Evolutionary conservation across 371 early-diverging fungal genomes (phyloP).

Genomic region (Paraphysoderma sedebokerense): DNA sequence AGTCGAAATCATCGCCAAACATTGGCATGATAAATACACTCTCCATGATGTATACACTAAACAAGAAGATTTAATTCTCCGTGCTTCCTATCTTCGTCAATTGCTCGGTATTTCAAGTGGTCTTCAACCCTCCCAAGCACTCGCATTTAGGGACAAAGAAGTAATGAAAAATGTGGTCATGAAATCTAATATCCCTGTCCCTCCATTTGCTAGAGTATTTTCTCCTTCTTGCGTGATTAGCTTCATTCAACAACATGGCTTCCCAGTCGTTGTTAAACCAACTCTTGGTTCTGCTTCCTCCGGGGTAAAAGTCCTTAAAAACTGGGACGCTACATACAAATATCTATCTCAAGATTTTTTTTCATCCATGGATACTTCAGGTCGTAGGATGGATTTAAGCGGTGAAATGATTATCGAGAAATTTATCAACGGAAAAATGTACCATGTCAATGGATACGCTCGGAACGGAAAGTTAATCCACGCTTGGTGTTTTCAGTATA

Average conservation of each 20-base stretch:
- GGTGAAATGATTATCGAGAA: constrained; percentile 19
- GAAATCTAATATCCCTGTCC: constrained; percentile 10
- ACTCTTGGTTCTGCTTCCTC: constrained; percentile 15
- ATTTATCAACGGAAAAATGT: constrained; percentile 13
- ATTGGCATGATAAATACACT: constrained; percentile 7
- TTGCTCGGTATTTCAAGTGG: constrained; percentile 5
- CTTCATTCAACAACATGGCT: constrained; percentile 10
- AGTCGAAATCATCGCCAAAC: constrained; percentile 8
- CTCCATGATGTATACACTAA: constrained; percentile 16
- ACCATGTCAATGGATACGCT: constrained; percentile 21
- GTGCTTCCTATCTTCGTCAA: constrained; percentile 13
- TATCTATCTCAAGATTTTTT: constrained; percentile 11
- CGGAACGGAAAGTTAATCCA: constrained; percentile 7
- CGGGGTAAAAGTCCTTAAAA: constrained; percentile 10
- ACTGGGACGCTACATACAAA: constrained; percentile 4
- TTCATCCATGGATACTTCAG: constrained; percentile 7
- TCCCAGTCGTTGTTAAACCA: constrained; percentile 20
- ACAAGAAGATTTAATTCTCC: constrained; percentile 19
- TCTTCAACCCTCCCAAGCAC: constrained; percentile 2
- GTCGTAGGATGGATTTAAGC: background rate
- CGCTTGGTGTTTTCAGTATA: constrained; percentile 19
- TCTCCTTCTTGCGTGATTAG: constrained; percentile 11
- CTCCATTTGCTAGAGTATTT: constrained; percentile 9
- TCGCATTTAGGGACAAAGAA: constrained; percentile 17
- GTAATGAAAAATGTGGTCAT: constrained; percentile 12